phyloP scores from a whole-genome alignment of 805 yeast species.

The Saturnispora zaruensis region DNA sequence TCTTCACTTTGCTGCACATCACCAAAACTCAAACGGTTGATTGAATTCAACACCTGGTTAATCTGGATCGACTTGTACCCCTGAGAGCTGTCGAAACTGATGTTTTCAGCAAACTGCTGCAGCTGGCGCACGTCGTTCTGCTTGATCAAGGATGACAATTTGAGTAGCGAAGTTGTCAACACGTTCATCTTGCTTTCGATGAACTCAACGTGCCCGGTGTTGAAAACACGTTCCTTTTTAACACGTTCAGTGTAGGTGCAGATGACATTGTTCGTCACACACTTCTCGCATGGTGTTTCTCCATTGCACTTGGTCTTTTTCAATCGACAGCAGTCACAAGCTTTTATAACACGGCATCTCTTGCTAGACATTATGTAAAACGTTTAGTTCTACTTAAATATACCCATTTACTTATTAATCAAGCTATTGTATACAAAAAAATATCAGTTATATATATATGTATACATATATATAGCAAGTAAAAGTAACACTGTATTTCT shows the following conservation, averaged over 20 bases:
- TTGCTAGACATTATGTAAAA: background rate
- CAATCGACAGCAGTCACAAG: constrained; percentile 54
- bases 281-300: constrained; percentile 49
- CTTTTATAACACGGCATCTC: constrained; percentile 45
- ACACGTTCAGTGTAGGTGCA: constrained; percentile 52
- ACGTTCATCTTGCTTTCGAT: constrained; percentile 49
- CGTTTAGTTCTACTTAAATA: background rate
- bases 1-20: background rate
- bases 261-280: constrained; percentile 46
- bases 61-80: constrained; percentile 30
- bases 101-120: constrained; percentile 7
- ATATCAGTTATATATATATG: background rate
- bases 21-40: background rate
- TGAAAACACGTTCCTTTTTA: constrained; percentile 45
- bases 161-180: constrained; percentile 42
- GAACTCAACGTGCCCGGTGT: constrained; percentile 53
- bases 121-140: constrained; percentile 4
- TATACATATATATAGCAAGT: background rate
- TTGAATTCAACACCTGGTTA: constrained; percentile 28
- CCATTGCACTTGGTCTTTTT: constrained; percentile 61
- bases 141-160: constrained; percentile 25
- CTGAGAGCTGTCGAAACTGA: constrained; percentile 8
- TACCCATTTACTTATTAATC: background rate
- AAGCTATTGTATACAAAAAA: too few relatives aligned
- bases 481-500: background rate